Evolutionary conservation across 352 stramenopile species (phyloP).

Genomic region (Pythium guiyangense): DNA sequence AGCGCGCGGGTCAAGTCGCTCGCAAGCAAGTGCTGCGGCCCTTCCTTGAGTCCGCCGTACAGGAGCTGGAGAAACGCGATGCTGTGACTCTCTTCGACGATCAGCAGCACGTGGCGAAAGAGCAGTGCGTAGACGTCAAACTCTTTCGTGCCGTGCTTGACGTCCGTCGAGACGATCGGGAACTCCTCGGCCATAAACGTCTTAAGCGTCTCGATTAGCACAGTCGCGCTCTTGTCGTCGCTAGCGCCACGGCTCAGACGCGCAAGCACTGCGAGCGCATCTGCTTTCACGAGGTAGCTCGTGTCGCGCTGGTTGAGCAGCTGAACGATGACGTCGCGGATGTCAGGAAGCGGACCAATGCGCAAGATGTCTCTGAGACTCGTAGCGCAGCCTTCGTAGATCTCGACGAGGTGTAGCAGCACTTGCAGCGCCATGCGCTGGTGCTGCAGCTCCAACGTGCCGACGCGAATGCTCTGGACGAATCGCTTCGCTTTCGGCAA

Average conservation of each 20-base stretch:
- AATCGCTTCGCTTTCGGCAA: slow-evolving; percentile 38
- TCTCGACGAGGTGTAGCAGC: slow-evolving; percentile 33
- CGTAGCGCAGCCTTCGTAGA: slow-evolving; percentile 34
- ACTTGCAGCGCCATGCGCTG: slow-evolving; percentile 39
- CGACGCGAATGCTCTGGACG: slow-evolving; percentile 20
- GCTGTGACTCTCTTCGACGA: slow-evolving; percentile 51
- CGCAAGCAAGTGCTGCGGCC: slow-evolving; percentile 42
- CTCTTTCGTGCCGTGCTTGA: slow-evolving; percentile 50
- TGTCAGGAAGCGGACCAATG: slow-evolving; percentile 31
- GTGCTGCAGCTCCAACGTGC: slow-evolving; percentile 23
- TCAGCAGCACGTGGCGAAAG: slow-evolving; percentile 38
- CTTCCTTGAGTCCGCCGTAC: slow-evolving; percentile 63
- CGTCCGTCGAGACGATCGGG: slow-evolving; percentile 69
- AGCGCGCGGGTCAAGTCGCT: slow-evolving; percentile 47
- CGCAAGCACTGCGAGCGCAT: slow-evolving; percentile 41
- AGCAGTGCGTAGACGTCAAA: slow-evolving; percentile 60
- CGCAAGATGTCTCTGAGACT: slow-evolving; percentile 20
- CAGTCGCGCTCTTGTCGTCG: slow-evolving; percentile 7
- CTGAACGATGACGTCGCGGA: slow-evolving; percentile 26
- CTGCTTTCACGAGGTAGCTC: slow-evolving; percentile 59
- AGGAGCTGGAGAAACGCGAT: slow-evolving; percentile 47
- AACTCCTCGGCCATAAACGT: slow-evolving; percentile 70
- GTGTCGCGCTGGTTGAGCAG: slow-evolving; percentile 31
- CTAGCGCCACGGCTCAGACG: slow-evolving; percentile 20
- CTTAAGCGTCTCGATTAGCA: slow-evolving; percentile 29